Base-by-base conservation (phyloP, 345 rosid genomes). In the Anacardium occidentale region DNA sequence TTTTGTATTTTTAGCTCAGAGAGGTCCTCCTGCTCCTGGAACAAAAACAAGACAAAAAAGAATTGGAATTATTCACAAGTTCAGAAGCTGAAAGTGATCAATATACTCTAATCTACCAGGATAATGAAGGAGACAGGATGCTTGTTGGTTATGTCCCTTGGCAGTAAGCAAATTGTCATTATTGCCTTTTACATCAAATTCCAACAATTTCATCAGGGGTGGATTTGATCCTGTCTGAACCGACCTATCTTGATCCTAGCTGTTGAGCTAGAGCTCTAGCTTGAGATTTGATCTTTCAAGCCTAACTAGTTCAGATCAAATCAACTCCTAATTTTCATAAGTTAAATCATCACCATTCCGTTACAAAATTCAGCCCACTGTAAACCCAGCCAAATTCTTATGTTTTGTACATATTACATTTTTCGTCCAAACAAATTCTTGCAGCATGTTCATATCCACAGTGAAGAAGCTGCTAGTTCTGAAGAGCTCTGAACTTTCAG, bases 141-240 rank as follows among this genome's bases (percentile, higher is more conserved):
- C 87, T 84, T n/a, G 87, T 82, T 48, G 85, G 87, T 7, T 85
- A 84, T 75, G 82, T 81, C 45, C 87, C 87, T 0, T 84, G 87
- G 87, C 70, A 79, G 85, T 84, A 79, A 72, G 87, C 17, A 22
- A 45, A 12, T 37, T 24, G 47, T 6, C 21, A 9, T 53, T 42
- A 7, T 8, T 37, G 12, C 12, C 47, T 17, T 45, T 57, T 24
- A 55, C 11, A 37, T 64, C 54, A 64, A 29, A 44, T 64, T 21
- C 24, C 7, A 37, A 37, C 42, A 7, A 5, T 37, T 29, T 29
- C 32, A 29, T 29, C 3, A 29, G 3, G 32, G 32, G 32, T 29
- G 32, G 32, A 29, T 29, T 29, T 3, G 32, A 29, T 29, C 3
- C 32, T 1, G 3, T 1, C 3, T 29, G 32, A 29, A 3, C 32